A percentile compares a stretch with the other conserved stretches of the same genome.
Evolutionary conservation across 1,139 yeast species (phyloP).

Genomic region (Yamadazyma dendronema): DNA sequence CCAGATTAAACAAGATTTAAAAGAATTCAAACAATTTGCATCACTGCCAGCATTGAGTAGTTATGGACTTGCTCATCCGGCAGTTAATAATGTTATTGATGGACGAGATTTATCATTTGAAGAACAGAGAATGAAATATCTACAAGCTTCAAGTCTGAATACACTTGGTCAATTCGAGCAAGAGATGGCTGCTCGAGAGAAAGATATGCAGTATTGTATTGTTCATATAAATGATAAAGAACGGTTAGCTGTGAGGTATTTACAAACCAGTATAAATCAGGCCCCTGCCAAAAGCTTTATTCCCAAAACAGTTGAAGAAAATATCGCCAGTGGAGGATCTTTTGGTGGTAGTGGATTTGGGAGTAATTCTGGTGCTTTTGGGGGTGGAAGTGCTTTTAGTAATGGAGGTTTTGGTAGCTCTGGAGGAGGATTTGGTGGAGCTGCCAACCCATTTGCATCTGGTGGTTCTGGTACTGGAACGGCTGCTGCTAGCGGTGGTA

Average conservation of each 20-base stretch:
- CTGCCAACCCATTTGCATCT: background rate
- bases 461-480: background rate
- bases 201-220: constrained; percentile 49
- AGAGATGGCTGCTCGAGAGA: constrained; percentile 37
- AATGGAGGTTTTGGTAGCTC: background rate
- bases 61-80: constrained; percentile 27
- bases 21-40: constrained; percentile 11
- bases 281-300: constrained; percentile 39
- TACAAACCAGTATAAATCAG: constrained; percentile 46
- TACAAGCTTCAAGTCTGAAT: constrained; percentile 40
- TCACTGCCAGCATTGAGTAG: constrained; percentile 23
- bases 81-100: constrained; percentile 37
- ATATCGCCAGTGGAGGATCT: constrained; percentile 11
- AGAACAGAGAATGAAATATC: constrained; percentile 50
- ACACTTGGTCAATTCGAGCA: constrained; percentile 36
- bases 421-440: constrained; percentile 12
- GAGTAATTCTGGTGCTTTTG: constrained; percentile 10
- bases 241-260: constrained; percentile 53
- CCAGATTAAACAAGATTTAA: constrained; percentile 14
- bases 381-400: background rate
- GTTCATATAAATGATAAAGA: constrained; percentile 37
- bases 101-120: constrained; percentile 59
- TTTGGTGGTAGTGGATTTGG: constrained; percentile 9
- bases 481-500: too few relatives aligned
- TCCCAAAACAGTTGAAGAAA: constrained; percentile 28